Evolutionary conservation across 805 yeast species (phyloP), one percentile per base, ranked within the genome.

Genomic region (Wickerhamiella slavikovae): DNA sequence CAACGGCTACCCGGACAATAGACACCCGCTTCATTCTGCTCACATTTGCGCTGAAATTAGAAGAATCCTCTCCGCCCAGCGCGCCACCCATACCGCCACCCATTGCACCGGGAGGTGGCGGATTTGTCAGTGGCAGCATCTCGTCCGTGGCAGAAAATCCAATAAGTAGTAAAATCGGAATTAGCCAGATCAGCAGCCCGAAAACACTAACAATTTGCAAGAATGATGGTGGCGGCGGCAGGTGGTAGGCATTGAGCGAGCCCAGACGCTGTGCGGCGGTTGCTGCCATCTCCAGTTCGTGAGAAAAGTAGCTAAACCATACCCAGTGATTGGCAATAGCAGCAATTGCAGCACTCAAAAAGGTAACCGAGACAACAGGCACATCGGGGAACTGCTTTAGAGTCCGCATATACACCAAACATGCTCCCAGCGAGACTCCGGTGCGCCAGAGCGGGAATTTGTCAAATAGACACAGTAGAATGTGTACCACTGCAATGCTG

Each of bases 131-230:
- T 6, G 98, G 98, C 25, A 89, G 60, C 13, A 76, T 69, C 44
- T 78, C 75, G 45, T 89, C 98, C 37, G 78, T 77, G 1, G 95
- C 95, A 47, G 91, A 77, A 34, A 89, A 58, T 18, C 93, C 74
- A 12, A 89, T 85, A 51, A 89, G 83, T 33, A 89, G 59, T 3
- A 93, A 71, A 49, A 89, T 79, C 19, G 98, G 98, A 17, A 89
- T 66, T 35, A 85, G 62, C 98, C 98, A 89, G 14, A 89, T 71
- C 42, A 89, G 72, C 24, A 89, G 54, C 1, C 94, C 98, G 47
- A 89, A 83, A 49, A 89, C 89, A 3, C 95, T 75, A n/a, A 94
- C 78, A 3, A 89, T 78, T 47, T 89, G 93, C 1, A 82, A 60
- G 45, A 85, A 85, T 8, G 75, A 61, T 2, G 93, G 92, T 30